These are phyloP conservation scores for Datura wrightii DNA, from an alignment of 257 asterid genomes.

Conservation along the genomic window DNA sequence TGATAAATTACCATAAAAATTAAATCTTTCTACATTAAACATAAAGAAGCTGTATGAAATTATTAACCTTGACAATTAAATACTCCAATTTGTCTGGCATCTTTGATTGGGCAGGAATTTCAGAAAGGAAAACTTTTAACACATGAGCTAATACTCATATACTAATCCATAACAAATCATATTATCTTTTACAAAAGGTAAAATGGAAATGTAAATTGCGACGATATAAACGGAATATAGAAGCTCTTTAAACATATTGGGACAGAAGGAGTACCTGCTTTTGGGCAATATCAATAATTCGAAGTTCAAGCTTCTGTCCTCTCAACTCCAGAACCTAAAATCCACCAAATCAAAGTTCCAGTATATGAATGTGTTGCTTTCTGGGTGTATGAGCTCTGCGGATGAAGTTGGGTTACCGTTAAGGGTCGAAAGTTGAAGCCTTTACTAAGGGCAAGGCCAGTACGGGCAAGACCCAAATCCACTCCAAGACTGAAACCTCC, in stretches of 20 bases:
- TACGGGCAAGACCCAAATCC: conserved; percentile 82
- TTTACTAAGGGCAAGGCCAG: conserved; percentile 90
- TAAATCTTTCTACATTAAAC: neutral
- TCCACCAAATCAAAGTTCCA: conserved; percentile 19
- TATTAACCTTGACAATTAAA: neutral
- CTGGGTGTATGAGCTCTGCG: neutral
- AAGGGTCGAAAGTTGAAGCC: conserved; percentile 83
- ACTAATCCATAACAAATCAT: neutral
- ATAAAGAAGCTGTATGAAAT: no score
- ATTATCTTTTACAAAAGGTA: neutral
- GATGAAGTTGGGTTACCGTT: conserved; percentile 48
- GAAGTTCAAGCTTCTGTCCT: conserved; percentile 82
- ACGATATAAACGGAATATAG: no score
- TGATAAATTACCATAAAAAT: conserved; percentile 3
- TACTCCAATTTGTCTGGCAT: neutral
- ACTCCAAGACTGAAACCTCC: conserved; percentile 94
- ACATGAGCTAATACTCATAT: neutral
- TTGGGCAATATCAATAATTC: conserved; percentile 77
- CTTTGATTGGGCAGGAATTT: neutral
- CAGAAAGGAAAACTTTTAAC: neutral
- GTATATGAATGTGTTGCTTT: neutral
- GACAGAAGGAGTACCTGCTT: conserved; percentile 54
- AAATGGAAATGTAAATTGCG: neutral
- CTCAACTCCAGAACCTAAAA: conserved; percentile 76
- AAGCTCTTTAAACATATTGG: neutral